Percentiles rank a stretch among this genome's conserved stretches.
Evolutionary conservation across 2,329 filamentous ascomycete species (phyloP).

Genomic region (Remersonia thermophila): DNA sequence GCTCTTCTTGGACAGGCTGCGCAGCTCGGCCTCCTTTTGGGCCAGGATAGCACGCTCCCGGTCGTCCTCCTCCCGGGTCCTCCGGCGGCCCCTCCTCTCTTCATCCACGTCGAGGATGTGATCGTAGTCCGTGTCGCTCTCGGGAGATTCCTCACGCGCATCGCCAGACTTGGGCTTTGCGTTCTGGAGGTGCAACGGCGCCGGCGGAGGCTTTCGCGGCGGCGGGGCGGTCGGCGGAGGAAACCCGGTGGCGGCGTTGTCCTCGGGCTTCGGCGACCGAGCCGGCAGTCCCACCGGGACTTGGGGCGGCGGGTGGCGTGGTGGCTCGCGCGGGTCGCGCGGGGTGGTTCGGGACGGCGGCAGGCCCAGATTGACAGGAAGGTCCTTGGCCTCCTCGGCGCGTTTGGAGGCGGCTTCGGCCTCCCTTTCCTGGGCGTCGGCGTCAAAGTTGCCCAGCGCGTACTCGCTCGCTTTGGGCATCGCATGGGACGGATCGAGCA

Average conservation of each 20-base stretch:
- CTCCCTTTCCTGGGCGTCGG: slow-evolving; percentile 38
- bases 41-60: slow-evolving; percentile 59
- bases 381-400: slow-evolving; percentile 31
- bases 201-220: slow-evolving; percentile 70
- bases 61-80: slow-evolving; percentile 82
- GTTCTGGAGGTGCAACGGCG: slow-evolving; percentile 61
- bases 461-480: slow-evolving; percentile 52
- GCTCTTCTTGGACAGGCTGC: slow-evolving; percentile 64
- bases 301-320: slow-evolving; percentile 39
- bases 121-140: slow-evolving; percentile 73
- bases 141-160: slow-evolving; percentile 40
- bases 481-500: slow-evolving; percentile 42
- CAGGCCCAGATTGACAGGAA: slow-evolving; percentile 39
- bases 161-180: slow-evolving; percentile 20
- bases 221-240: slow-evolving; percentile 44
- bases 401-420: slow-evolving; percentile 34
- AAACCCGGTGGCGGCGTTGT: slow-evolving; percentile 35
- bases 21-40: slow-evolving; percentile 53
- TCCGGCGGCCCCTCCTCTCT: slow-evolving; percentile 59
- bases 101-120: slow-evolving; percentile 58
- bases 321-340: slow-evolving; percentile 39
- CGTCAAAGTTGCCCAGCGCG: slow-evolving; percentile 43
- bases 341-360: slow-evolving; percentile 46
- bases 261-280: slow-evolving; percentile 32
- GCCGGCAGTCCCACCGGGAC: slow-evolving; percentile 31